These are phyloP conservation scores for Coelastrella sp. DNA, from an alignment of 139 green algal genomes.

Conservation along the genomic window DNA sequence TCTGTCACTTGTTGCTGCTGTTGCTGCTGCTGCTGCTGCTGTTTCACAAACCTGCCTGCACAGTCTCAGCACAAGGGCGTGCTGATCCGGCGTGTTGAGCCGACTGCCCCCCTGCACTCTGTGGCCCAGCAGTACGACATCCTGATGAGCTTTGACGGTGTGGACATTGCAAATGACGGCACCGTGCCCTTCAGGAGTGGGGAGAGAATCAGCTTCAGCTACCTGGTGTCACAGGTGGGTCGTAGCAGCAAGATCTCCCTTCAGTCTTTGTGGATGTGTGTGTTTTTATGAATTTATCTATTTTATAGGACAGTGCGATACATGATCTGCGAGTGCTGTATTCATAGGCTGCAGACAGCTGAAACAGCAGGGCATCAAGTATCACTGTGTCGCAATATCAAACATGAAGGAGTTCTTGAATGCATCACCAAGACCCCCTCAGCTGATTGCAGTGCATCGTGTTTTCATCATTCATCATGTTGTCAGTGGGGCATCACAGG, in stretches of 20 bases:
- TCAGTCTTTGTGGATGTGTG: constrained; percentile 35
- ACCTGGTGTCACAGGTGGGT: constrained; percentile 80
- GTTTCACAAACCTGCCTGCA: not conserved
- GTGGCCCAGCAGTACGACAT: constrained; percentile 75
- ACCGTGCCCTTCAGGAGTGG: constrained; percentile 94
- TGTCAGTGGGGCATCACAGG: too few species aligned
- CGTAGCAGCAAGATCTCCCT: not conserved
- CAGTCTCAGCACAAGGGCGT: constrained; percentile 74
- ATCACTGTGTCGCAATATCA: not conserved
- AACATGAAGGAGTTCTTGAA: too few species aligned
- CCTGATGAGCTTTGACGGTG: constrained; percentile 86
- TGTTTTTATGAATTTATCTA: not conserved
- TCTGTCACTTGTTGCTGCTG: not conserved
- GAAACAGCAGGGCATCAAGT: constrained; percentile 44
- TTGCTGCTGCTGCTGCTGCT: not conserved
- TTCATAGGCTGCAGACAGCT: too few species aligned
- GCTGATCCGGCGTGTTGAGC: constrained; percentile 71
- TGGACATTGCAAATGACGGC: constrained; percentile 88
- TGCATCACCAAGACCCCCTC: too few species aligned
- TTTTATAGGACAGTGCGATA: not conserved
- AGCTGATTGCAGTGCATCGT: too few species aligned
- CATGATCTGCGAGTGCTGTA: not conserved
- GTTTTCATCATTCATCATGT: too few species aligned
- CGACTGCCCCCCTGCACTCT: constrained; percentile 51
- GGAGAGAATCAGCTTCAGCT: constrained; percentile 94